These are phyloP conservation scores for Termitomyces sp. DNA, from an alignment of 768 basidiomycete genomes.

Conservation along the genomic window DNA sequence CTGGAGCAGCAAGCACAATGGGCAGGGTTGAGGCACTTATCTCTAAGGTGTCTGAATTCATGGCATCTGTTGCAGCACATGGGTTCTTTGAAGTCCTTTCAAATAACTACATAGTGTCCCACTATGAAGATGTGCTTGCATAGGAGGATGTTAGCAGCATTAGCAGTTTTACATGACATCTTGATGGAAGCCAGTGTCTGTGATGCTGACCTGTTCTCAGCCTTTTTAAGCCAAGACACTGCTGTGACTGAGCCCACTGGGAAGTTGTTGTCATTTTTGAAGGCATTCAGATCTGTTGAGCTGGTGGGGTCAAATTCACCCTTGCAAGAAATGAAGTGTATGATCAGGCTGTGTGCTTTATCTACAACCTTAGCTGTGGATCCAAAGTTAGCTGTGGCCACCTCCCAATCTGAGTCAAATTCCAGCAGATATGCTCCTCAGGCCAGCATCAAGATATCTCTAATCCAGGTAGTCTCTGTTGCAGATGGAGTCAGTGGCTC, in stretches of 20 bases:
- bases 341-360: neutral
- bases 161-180: neutral
- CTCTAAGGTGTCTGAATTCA: neutral
- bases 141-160: neutral
- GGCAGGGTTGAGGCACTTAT: neutral
- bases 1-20: neutral
- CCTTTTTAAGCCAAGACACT: neutral
- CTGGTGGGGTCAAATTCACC: neutral
- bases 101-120: neutral
- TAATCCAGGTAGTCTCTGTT: too few species aligned
- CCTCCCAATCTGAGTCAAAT: neutral
- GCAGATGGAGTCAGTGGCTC: too few species aligned
- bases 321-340: neutral
- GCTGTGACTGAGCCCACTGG: neutral
- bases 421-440: neutral
- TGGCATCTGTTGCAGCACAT: neutral
- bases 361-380: neutral
- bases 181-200: neutral
- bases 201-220: neutral
- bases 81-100: neutral
- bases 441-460: too few species aligned
- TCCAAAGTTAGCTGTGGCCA: neutral
- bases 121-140: neutral
- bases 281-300: neutral
- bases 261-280: neutral